phyloP scores from a whole-genome alignment of 2,329 filamentous ascomycete species.

The Plenodomus lindquistii region DNA sequence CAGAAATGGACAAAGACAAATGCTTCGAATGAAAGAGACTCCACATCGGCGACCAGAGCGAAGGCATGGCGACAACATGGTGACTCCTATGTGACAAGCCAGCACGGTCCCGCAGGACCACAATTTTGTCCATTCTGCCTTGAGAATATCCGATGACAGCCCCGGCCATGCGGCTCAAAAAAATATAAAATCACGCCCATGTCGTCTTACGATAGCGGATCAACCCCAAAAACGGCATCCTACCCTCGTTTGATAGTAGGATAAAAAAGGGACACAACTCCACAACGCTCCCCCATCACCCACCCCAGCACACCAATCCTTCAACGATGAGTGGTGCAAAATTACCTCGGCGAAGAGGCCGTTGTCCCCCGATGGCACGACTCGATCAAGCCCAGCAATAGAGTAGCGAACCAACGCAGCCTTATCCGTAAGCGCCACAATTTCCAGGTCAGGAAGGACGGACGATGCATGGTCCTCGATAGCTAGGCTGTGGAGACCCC shows the following conservation, averaged over 20 bases:
- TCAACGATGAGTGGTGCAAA: conserved; percentile 12
- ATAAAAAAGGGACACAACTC: background rate
- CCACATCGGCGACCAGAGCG: conserved; percentile 1
- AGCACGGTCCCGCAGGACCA: background rate
- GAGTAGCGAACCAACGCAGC: conserved; percentile 2
- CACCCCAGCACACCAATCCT: background rate
- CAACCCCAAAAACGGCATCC: conserved; percentile 10
- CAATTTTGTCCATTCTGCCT: conserved; percentile 8
- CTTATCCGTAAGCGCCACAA: conserved; percentile 14
- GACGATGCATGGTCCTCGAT: conserved; percentile 3
- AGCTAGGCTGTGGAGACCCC: conserved; percentile 23
- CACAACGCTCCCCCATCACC: background rate
- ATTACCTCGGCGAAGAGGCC: conserved; percentile 12
- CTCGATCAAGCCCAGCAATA: background rate
- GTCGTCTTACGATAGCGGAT: conserved; percentile 13
- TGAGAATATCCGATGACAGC: conserved; percentile 9
- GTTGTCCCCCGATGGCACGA: conserved; percentile 12
- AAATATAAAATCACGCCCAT: too few species aligned
- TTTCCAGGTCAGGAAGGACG: conserved; percentile 9
- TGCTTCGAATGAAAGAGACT: background rate
- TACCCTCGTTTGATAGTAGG: background rate
- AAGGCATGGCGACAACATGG: background rate
- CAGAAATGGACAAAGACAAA: too few species aligned
- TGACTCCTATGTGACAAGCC: background rate
- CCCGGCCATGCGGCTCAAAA: background rate